A percentile compares a stretch with the other conserved stretches of the same genome.
Evolutionary conservation across 2,329 filamentous ascomycete species (phyloP).

Genomic region (Stenocarpella maydis): DNA sequence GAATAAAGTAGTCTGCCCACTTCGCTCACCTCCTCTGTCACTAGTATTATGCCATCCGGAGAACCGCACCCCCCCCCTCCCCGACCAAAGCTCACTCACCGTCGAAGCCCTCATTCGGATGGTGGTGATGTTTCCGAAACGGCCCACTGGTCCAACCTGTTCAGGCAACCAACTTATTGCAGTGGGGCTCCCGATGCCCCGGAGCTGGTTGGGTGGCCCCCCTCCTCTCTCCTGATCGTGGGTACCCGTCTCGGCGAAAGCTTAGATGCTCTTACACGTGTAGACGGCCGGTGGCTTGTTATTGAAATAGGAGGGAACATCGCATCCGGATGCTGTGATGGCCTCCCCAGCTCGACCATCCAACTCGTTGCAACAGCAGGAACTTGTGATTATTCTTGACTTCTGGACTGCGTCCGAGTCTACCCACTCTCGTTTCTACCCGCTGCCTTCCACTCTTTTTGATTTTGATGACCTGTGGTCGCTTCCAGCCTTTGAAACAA

Average conservation of each 20-base stretch:
- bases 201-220: not conserved
- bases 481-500: not conserved
- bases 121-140: not conserved
- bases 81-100: not conserved
- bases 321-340: not conserved
- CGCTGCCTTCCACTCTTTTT: no score
- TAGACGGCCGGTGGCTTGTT: no score
- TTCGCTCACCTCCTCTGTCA: no score
- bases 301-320: no score
- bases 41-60: not conserved
- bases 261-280: no score
- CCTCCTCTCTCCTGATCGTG: not conserved
- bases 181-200: not conserved
- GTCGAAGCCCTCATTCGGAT: not conserved
- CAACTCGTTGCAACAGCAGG: not conserved
- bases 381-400: not conserved
- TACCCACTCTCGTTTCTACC: not conserved
- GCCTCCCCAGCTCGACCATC: no score
- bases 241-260: slow-evolving; percentile 1
- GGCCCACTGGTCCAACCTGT: not conserved
- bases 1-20: no score
- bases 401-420: slow-evolving; percentile 3
- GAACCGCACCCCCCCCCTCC: not conserved
- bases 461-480: slow-evolving; percentile 22
- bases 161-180: slow-evolving; percentile 18